These are phyloP conservation scores for Isabelozyma pseudorhagii DNA, from an alignment of 805 yeast genomes.

Conservation along the genomic window DNA sequence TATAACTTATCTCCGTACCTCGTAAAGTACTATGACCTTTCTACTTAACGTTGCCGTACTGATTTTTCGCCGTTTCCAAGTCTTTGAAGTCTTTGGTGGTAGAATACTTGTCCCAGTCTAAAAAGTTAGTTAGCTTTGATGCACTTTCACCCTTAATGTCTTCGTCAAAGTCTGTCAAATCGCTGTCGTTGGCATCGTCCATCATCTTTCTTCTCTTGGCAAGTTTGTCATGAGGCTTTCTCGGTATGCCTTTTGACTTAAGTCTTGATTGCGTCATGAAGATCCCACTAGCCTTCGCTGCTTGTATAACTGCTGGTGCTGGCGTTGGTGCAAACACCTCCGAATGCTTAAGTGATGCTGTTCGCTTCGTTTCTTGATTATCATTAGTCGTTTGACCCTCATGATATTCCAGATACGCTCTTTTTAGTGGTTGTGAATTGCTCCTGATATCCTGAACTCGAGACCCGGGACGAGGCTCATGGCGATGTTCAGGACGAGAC, in stretches of 20 bases:
- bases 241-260: not conserved
- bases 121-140: not conserved
- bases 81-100: not conserved
- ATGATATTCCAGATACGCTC: not conserved
- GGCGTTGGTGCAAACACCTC: not conserved
- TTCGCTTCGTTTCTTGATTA: not conserved
- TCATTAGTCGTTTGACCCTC: not conserved
- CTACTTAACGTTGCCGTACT: too few species aligned
- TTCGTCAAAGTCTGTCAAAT: slow-evolving; percentile 21
- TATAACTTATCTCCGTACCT: too few species aligned
- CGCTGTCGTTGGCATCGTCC: slow-evolving; percentile 14
- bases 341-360: not conserved
- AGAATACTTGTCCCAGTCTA: not conserved
- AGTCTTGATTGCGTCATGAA: slow-evolving; percentile 7
- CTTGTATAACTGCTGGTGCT: not conserved
- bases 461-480: not conserved
- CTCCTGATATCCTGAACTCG: not conserved
- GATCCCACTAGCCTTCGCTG: slow-evolving; percentile 4
- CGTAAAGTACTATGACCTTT: too few species aligned
- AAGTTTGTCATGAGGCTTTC: not conserved
- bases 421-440: not conserved
- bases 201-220: slow-evolving; percentile 1
- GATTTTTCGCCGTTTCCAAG: not conserved
- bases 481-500: not conserved
- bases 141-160: slow-evolving; percentile 9